Evolutionary conservation across 371 early-diverging fungal genomes (phyloP), one percentile per base, ranked within the genome.

Genomic region (Syncephalis plumigaleata): DNA sequence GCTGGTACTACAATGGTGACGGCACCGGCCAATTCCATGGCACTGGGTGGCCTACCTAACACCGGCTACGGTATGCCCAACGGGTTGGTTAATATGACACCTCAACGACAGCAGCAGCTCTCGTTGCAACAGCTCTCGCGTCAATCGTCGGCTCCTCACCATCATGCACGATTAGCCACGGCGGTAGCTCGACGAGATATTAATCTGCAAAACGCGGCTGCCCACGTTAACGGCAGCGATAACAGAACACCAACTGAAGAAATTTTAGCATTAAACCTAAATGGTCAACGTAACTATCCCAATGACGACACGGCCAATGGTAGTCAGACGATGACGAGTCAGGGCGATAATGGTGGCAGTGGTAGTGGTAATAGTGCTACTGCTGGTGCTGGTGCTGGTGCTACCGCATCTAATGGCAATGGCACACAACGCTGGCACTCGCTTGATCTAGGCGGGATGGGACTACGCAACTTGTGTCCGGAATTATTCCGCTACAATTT

Each of bases 391-490:
- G n/a, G n/a, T n/a, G n/a, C n/a, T n/a, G n/a, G n/a, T n/a, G n/a
- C n/a, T n/a, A n/a, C 31, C 4, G 31, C 31, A 31, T 31, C 31
- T 4, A 31, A 31, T 31, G 31, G 31, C 31, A 31, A 31, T 31
- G 11, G 31, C 31, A 11, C 11, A 7, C 31, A 31, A 31, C 31
- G 31, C 11, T 31, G 31, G 31, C 31, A 31, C 31, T 31, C 31
- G 0, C 56, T 94, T 22, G 94, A 94, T 64, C 63, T 94, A 54
- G 91, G 92, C 22, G 93, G 94, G 23, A 89, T 95, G 89, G 79
- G 75, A 3, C 70, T 93, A 20, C 79, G 81, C 55, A 84, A 81
- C 44, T 61, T 95, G 2, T 69, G 81, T 22, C 50, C 64, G 13
- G 70, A 77, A 16, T 57, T 92, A 39, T 92, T 88, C 59, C 61